Percentiles rank a stretch among this genome's conserved stretches.
phyloP scores from a whole-genome alignment of 2,329 filamentous ascomycete genomes.

The Coniochaeta sp. region DNA sequence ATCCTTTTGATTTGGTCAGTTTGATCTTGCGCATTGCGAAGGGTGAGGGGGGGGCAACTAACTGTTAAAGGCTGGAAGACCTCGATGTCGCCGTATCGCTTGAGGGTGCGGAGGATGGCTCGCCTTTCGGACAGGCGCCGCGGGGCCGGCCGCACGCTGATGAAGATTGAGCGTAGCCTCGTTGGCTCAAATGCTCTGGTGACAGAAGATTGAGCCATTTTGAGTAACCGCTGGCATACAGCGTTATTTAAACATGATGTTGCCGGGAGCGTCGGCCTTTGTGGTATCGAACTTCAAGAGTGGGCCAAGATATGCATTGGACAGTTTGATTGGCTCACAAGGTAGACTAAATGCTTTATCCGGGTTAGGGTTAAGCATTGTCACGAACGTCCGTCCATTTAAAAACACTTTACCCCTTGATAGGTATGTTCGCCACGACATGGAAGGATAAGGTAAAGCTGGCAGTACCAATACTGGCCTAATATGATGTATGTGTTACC shows the following conservation, averaged over 20 bases:
- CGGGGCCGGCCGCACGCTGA: slow-evolving; percentile 45
- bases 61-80: slow-evolving; percentile 43
- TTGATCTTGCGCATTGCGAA: background rate
- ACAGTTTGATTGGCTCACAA: background rate
- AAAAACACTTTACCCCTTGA: too few relatives aligned
- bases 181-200: background rate
- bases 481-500: too few relatives aligned
- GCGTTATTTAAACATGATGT: background rate
- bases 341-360: too few relatives aligned
- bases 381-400: too few relatives aligned
- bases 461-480: too few relatives aligned
- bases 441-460: too few relatives aligned
- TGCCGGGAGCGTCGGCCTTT: background rate
- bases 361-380: too few relatives aligned
- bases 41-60: slow-evolving; percentile 10
- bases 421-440: too few relatives aligned
- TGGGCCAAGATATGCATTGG: background rate
- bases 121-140: slow-evolving; percentile 46
- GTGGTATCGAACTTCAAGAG: background rate
- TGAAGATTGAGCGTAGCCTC: slow-evolving; percentile 28
- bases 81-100: slow-evolving; percentile 42
- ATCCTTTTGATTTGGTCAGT: slow-evolving; percentile 24
- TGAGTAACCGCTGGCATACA: background rate
- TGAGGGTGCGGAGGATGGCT: slow-evolving; percentile 44
- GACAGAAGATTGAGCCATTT: background rate